Percentiles rank a stretch among this genome's conserved stretches.
Evolutionary conservation across 208 protist species (phyloP).

Genomic region (Trypanosoma rangeli): DNA sequence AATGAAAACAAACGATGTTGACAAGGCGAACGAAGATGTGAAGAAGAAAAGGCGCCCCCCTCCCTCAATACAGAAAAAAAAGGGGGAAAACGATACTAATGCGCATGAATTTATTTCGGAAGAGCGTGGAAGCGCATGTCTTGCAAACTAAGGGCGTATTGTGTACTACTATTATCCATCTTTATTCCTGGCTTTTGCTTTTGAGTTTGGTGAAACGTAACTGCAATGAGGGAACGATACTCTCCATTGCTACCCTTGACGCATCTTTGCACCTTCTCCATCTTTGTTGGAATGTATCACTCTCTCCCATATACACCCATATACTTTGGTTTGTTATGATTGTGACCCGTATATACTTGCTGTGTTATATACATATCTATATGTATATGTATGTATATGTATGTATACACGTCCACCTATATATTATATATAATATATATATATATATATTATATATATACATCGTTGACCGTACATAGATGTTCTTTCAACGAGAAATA

Average conservation of each 20-base stretch:
- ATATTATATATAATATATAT: no score
- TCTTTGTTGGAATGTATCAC: no score
- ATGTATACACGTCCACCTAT: no score
- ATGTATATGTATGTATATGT: no score
- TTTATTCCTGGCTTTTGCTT: background rate
- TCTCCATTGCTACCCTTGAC: no score
- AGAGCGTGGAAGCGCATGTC: background rate
- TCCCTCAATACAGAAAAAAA: no score
- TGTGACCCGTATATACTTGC: background rate
- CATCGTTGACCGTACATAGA: conserved; percentile 1
- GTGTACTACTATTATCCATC: background rate
- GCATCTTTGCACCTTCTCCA: no score
- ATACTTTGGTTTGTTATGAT: background rate
- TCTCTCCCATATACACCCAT: background rate
- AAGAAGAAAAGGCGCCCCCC: background rate
- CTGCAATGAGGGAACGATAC: background rate
- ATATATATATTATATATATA: conserved; percentile 13
- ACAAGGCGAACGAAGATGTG: background rate
- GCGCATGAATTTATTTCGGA: background rate
- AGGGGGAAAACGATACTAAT: background rate
- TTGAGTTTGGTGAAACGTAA: no score
- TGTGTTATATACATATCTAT: background rate
- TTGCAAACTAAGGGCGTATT: conserved; percentile 1
- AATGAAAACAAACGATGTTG: background rate
- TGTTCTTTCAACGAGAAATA: background rate